These are phyloP conservation scores for Taiozyma sp. DNA, from an alignment of 1,139 yeast species.

Conservation along the genomic window DNA sequence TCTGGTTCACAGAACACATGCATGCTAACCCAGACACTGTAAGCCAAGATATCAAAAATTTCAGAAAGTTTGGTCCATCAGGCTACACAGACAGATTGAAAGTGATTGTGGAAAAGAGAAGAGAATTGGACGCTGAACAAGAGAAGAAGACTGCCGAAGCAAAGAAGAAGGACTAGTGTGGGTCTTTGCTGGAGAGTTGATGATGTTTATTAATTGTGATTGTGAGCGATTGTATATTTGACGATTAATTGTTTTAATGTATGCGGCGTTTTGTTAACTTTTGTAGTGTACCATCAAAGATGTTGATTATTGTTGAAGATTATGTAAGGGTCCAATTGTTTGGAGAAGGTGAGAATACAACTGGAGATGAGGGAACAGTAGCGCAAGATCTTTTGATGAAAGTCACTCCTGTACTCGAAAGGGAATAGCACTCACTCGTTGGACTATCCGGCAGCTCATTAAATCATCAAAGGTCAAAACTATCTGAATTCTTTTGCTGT, in stretches of 20 bases:
- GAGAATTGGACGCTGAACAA: constrained; percentile 4
- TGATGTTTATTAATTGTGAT: no score
- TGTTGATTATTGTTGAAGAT: neutral
- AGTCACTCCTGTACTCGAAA: no score
- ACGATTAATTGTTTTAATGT: neutral
- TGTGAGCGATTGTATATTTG: neutral
- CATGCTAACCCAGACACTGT: constrained; percentile 27
- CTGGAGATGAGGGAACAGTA: no score
- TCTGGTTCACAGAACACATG: constrained; percentile 32
- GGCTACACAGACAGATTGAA: constrained; percentile 40
- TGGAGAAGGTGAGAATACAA: neutral
- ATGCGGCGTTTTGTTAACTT: neutral
- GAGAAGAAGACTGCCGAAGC: constrained; percentile 3
- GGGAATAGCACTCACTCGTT: no score
- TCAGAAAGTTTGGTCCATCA: constrained; percentile 61
- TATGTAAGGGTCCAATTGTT: neutral
- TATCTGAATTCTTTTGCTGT: no score
- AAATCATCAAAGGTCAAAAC: no score
- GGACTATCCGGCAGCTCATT: no score
- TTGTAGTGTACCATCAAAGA: neutral
- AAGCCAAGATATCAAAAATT: constrained; percentile 32
- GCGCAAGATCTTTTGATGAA: no score
- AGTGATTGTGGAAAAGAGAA: constrained; percentile 30
- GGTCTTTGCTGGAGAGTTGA: neutral
- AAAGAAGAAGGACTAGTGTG: constrained; percentile 9